Evolutionary conservation across 2,329 filamentous ascomycete genomes (phyloP), one percentile per base, ranked within the genome.

Genomic region (Elsinoe australis): DNA sequence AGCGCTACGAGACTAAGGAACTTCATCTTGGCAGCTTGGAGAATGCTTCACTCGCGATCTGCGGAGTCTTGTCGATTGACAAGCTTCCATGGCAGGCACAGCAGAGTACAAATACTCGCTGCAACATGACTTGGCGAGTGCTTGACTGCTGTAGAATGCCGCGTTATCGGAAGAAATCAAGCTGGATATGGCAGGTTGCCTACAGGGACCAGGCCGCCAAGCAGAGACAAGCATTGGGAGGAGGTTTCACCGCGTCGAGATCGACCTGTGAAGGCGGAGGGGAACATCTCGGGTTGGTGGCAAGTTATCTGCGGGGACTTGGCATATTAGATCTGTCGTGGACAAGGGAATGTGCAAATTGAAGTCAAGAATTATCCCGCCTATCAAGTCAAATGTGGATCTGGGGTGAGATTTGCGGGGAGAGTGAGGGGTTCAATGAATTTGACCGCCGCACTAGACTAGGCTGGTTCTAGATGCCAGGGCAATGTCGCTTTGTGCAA

Each of bases 21-120:
- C 35, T 39, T 39, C 35, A 39, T 39, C 35, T 39, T 39, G 35
- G 35, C 35, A 21, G 17, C 35, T 39, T 21, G 17, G 15, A 12
- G 3, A 14, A 39, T 17, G 35, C 35, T 39, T 39, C 35, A 12
- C 12, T 21, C 17, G 19, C 12, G 17, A 19, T 39, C 19, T 19
- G 35, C 17, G 26, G 19, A 12, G 35, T 39, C 35, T 39, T 39
- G 35, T 39, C 35, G 9, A 39, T 10, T n/a, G 10, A 39, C 35
- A 39, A 39, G 35, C 35, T 21, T 39, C 35, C 19, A 39, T 39
- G 35, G 19, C 17, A 21, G 35, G 26, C 35, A 14, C 10, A 21
- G 9, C 8, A 24, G 35, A 21, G 19, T 17, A 18, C 35, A 39
- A 39, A 39, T 39, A 24, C 35, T 39, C 35, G 19, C 19, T 10